phyloP scores from a whole-genome alignment of 352 stramenopile species.

The Globisporangium sylvaticum region DNA sequence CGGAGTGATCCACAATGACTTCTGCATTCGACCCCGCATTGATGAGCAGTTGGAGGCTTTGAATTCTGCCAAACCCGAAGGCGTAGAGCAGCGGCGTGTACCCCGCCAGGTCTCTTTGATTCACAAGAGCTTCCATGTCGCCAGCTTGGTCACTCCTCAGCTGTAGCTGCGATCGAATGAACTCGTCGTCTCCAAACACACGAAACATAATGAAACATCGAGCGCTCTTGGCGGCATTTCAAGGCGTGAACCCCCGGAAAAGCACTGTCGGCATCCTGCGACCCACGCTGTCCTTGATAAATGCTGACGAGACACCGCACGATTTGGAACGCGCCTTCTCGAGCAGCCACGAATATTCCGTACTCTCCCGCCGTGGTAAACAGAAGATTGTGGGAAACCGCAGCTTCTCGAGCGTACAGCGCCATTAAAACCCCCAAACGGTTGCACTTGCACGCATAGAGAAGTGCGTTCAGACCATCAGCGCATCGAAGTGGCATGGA shows the following conservation, averaged over 20 bases:
- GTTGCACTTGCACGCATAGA: constrained; percentile 53
- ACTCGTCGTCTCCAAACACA: constrained; percentile 36
- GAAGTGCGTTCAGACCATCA: constrained; percentile 35
- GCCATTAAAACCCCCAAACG: constrained; percentile 44
- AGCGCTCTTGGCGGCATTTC: constrained; percentile 24
- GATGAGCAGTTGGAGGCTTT: constrained; percentile 25
- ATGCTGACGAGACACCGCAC: constrained; percentile 49
- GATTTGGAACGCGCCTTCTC: constrained; percentile 32
- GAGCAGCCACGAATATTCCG: constrained; percentile 45
- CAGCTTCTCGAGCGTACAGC: constrained; percentile 23
- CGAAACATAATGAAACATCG: constrained; percentile 48
- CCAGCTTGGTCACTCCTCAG: background rate
- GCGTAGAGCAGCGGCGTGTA: constrained; percentile 57
- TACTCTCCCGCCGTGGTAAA: constrained; percentile 28
- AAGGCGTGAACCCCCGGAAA: constrained; percentile 6
- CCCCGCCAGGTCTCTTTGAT: constrained; percentile 32
- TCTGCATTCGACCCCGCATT: constrained; percentile 30
- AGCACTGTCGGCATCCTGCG: background rate
- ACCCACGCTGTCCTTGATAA: constrained; percentile 14
- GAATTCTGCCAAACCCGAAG: constrained; percentile 43
- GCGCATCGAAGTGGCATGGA: constrained; percentile 30
- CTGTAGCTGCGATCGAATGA: constrained; percentile 16
- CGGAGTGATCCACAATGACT: constrained; percentile 39
- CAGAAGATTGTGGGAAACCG: constrained; percentile 21
- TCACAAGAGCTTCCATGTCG: constrained; percentile 14